Percentiles rank a stretch among this genome's conserved stretches.
phyloP scores from a whole-genome alignment of 768 basidiomycete species.

The Melanogaster broomeanus region DNA sequence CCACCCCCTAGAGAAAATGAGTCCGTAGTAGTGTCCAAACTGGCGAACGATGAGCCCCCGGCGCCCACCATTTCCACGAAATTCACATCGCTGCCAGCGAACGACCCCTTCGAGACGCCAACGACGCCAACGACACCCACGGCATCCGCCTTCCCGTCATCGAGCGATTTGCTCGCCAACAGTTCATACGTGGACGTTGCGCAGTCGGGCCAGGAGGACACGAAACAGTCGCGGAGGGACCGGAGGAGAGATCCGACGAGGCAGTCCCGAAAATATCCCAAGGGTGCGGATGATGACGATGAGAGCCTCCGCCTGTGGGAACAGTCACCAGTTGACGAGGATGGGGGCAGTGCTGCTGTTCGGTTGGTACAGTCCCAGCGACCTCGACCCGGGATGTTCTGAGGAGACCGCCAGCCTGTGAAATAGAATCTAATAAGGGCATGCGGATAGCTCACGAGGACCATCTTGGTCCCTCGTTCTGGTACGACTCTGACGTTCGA shows the following conservation, averaged over 20 bases:
- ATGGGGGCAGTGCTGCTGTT: constrained; percentile 29
- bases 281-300: constrained; percentile 55
- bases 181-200: not conserved
- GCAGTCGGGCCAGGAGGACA: constrained; percentile 6
- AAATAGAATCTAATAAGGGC: too few species aligned
- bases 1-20: constrained; percentile 19
- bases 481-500: too few species aligned
- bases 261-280: constrained; percentile 50
- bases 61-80: constrained; percentile 24
- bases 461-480: too few species aligned
- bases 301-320: constrained; percentile 61
- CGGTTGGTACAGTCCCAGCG: constrained; percentile 37
- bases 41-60: constrained; percentile 30
- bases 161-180: constrained; percentile 13
- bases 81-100: constrained; percentile 2
- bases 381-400: constrained; percentile 18
- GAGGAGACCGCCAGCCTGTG: too few species aligned
- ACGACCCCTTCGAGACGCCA: constrained; percentile 32
- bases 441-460: too few species aligned
- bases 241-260: constrained; percentile 42
- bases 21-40: constrained; percentile 23
- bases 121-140: constrained; percentile 31
- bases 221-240: constrained; percentile 23
- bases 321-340: constrained; percentile 27
- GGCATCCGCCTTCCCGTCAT: constrained; percentile 24